Evolutionary conservation across 352 stramenopile species (phyloP).

Genomic region (Pythium insidiosum): DNA sequence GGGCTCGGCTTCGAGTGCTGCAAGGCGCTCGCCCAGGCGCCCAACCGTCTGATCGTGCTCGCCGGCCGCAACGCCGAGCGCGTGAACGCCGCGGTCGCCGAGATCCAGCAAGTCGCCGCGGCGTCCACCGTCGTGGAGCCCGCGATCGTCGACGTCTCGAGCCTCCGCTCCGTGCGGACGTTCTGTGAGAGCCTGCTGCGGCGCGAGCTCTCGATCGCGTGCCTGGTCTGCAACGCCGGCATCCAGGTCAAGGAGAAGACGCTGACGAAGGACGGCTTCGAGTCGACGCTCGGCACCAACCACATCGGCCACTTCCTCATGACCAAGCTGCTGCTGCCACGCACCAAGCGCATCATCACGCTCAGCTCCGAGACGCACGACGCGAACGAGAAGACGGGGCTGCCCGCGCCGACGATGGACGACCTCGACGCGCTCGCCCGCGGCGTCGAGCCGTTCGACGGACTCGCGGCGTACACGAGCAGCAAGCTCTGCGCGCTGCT

Average conservation of each 20-base stretch:
- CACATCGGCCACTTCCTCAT: slow-evolving; percentile 34
- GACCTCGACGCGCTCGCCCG: slow-evolving; percentile 16
- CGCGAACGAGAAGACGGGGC: slow-evolving; percentile 11
- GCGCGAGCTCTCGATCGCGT: slow-evolving; percentile 13
- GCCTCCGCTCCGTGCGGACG: slow-evolving; percentile 15
- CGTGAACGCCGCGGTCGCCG: slow-evolving; percentile 12
- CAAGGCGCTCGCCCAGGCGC: slow-evolving; percentile 13
- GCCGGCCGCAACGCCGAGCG: slow-evolving; percentile 18
- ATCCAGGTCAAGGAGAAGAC: slow-evolving; percentile 13
- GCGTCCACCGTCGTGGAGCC: slow-evolving; percentile 13
- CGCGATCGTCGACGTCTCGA: slow-evolving; percentile 24
- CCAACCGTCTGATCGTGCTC: slow-evolving; percentile 20
- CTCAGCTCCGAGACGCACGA: slow-evolving; percentile 21
- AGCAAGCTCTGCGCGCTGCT: slow-evolving; percentile 26
- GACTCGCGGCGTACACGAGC: slow-evolving; percentile 15
- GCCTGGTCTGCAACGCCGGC: slow-evolving; percentile 35
- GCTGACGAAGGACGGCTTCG: slow-evolving; percentile 24
- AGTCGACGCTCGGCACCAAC: slow-evolving; percentile 30
- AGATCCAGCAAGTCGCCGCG: slow-evolving; percentile 3
- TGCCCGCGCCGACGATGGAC: slow-evolving; percentile 12
- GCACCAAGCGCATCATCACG: slow-evolving; percentile 16
- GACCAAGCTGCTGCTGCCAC: slow-evolving; percentile 11
- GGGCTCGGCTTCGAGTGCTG: slow-evolving; percentile 23
- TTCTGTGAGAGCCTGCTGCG: slow-evolving; percentile 11
- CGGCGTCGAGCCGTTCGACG: slow-evolving; percentile 22